phyloP scores from a whole-genome alignment of 768 basidiomycete species.

The Calocera viscosa region DNA sequence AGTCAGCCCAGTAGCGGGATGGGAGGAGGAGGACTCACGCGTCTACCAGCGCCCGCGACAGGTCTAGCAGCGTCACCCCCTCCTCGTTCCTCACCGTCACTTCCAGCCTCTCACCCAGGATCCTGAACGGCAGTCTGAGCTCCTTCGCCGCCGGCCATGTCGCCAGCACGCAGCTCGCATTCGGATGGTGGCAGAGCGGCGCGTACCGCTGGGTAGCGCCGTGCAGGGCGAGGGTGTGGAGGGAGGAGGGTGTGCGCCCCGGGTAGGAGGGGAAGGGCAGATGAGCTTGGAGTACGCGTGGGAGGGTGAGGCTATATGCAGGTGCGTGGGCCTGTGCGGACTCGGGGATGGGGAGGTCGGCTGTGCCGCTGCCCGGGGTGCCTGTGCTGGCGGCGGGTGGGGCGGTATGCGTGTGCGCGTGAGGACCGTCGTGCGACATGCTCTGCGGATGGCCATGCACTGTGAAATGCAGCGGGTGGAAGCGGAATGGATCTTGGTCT shows the following conservation, averaged over 20 bases:
- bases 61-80: background rate
- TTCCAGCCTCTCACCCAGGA: background rate
- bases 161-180: background rate
- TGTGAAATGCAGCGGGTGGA: background rate
- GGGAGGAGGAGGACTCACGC: no score
- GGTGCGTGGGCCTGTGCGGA: background rate
- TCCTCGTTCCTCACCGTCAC: background rate
- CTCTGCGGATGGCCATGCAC: background rate
- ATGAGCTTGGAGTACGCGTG: background rate
- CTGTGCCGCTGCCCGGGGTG: background rate
- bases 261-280: background rate
- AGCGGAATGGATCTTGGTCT: background rate
- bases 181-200: background rate
- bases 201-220: constrained; percentile 1
- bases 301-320: background rate
- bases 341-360: background rate
- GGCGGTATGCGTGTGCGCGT: background rate
- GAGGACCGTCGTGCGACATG: background rate
- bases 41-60: background rate
- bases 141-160: background rate
- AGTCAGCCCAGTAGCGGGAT: no score
- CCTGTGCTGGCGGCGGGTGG: background rate
- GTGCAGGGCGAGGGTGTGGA: background rate
- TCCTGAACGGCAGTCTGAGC: background rate
- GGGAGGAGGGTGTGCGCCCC: background rate